Evolutionary conservation across 2,329 filamentous ascomycete species (phyloP).

Genomic region (Xylariaceae sp.): DNA sequence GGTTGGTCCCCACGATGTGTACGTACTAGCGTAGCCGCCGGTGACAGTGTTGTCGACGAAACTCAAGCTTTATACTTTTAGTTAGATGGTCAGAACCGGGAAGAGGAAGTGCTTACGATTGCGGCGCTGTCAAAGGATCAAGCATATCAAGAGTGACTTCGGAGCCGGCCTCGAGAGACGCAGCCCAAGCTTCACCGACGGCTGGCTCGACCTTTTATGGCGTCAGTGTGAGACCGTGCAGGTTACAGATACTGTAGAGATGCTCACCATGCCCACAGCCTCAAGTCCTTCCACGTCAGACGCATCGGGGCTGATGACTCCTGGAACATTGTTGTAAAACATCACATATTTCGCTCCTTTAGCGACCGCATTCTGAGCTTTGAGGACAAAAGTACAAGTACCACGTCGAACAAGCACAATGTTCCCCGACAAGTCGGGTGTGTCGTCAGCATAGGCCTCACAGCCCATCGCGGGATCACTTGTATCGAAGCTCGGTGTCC

Average conservation of each 20-base stretch:
- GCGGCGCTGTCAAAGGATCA: slow-evolving; percentile 25
- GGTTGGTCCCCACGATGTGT: slow-evolving; percentile 58
- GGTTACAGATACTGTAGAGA: slow-evolving; percentile 33
- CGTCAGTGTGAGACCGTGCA: slow-evolving; percentile 30
- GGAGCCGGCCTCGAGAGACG: slow-evolving; percentile 39
- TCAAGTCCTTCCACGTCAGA: slow-evolving; percentile 33
- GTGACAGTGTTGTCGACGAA: slow-evolving; percentile 38
- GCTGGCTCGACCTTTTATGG: too few relatives aligned
- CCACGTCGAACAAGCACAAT: slow-evolving; percentile 60
- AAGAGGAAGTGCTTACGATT: too few relatives aligned
- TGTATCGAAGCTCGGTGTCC: slow-evolving; percentile 47
- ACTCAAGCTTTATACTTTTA: slow-evolving; percentile 29
- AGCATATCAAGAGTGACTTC: slow-evolving; percentile 43
- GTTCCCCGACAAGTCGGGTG: slow-evolving; percentile 52
- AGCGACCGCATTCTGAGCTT: slow-evolving; percentile 49
- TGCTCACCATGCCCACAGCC: slow-evolving; percentile 18
- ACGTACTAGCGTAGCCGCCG: slow-evolving; percentile 50
- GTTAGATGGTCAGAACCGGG: slow-evolving; percentile 2
- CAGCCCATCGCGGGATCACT: slow-evolving; percentile 49
- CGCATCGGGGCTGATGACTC: not conserved
- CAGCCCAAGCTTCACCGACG: slow-evolving; percentile 34
- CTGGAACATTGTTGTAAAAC: slow-evolving; percentile 53
- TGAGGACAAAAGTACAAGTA: slow-evolving; percentile 51
- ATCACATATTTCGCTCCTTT: slow-evolving; percentile 58
- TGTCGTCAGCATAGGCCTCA: slow-evolving; percentile 45